Evolutionary conservation across 495 filamentous ascomycete genomes (phyloP).

Genomic region (Amphirosellinia nigrospora): DNA sequence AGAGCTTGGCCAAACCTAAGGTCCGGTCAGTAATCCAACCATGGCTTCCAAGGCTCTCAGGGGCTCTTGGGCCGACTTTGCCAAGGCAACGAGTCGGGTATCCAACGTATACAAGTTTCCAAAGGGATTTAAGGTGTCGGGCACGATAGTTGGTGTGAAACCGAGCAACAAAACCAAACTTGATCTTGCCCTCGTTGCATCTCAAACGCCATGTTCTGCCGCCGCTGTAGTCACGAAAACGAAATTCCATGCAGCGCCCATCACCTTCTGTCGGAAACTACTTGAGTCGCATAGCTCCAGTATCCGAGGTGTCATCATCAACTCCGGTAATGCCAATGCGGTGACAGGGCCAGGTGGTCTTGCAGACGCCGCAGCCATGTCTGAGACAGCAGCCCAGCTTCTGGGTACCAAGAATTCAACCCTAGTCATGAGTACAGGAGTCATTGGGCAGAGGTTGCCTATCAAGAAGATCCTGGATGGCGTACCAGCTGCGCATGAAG

Average conservation of each 20-base stretch:
- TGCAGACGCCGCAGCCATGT: slow-evolving; percentile 89
- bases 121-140: slow-evolving; percentile 85
- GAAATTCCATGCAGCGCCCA: slow-evolving; percentile 95
- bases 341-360: slow-evolving; percentile 92
- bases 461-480: slow-evolving; percentile 86
- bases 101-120: slow-evolving; percentile 75
- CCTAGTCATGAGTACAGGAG: slow-evolving; percentile 96
- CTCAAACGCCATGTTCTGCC: slow-evolving; percentile 86
- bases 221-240: slow-evolving; percentile 98
- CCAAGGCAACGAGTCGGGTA: slow-evolving; percentile 26
- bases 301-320: slow-evolving; percentile 84
- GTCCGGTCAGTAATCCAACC: background rate
- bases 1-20: slow-evolving; percentile 6
- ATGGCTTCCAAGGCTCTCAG: slow-evolving; percentile 24
- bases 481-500: slow-evolving; percentile 75
- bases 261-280: slow-evolving; percentile 78
- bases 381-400: slow-evolving; percentile 72
- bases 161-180: slow-evolving; percentile 84
- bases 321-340: slow-evolving; percentile 96
- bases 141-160: slow-evolving; percentile 93
- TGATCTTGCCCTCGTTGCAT: slow-evolving; percentile 87
- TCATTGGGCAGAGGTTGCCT: slow-evolving; percentile 95
- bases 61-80: slow-evolving; percentile 23
- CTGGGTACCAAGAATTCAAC: slow-evolving; percentile 70
- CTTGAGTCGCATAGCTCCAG: slow-evolving; percentile 72